phyloP scores from a whole-genome alignment of 108 stramenopile species.

The Cylindrotheca closterium region DNA sequence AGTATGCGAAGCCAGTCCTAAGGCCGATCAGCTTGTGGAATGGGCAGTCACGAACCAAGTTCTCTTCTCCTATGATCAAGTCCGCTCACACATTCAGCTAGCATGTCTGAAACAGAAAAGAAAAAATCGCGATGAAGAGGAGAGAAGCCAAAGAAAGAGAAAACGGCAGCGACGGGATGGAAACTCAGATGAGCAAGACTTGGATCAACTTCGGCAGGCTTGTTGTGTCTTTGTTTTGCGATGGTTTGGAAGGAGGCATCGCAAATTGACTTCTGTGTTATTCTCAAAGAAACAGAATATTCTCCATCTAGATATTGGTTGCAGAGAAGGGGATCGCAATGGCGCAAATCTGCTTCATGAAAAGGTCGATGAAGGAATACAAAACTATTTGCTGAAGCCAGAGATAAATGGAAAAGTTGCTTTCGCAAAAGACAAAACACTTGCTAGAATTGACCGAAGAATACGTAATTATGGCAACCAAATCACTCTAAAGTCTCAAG shows the following conservation, averaged over 20 bases:
- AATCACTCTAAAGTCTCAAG: conserved; percentile 12
- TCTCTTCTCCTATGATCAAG: conserved; percentile 22
- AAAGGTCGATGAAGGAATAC: neutral
- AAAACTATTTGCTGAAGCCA: neutral
- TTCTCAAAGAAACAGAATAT: conserved; percentile 10
- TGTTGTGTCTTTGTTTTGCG: conserved; percentile 32
- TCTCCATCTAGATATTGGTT: conserved; percentile 10
- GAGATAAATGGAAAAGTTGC: neutral
- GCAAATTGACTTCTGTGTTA: conserved; percentile 8
- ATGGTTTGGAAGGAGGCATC: conserved; percentile 46
- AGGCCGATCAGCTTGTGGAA: conserved; percentile 35
- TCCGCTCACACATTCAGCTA: neutral
- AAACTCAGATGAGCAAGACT: neutral
- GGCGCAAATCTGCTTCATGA: neutral
- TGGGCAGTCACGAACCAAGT: conserved; percentile 53
- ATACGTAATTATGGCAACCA: neutral
- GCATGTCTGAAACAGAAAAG: neutral
- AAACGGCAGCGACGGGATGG: conserved; percentile 3
- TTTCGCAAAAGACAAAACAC: conserved; percentile 14
- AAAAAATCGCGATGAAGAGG: neutral
- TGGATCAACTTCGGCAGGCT: conserved; percentile 15
- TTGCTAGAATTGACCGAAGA: conserved; percentile 37
- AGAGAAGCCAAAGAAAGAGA: neutral
- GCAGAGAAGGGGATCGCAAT: neutral
- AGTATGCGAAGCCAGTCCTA: conserved; percentile 3